These are phyloP conservation scores for Venturia nashicola DNA, from an alignment of 2,329 filamentous ascomycete species.

Conservation along the genomic window DNA sequence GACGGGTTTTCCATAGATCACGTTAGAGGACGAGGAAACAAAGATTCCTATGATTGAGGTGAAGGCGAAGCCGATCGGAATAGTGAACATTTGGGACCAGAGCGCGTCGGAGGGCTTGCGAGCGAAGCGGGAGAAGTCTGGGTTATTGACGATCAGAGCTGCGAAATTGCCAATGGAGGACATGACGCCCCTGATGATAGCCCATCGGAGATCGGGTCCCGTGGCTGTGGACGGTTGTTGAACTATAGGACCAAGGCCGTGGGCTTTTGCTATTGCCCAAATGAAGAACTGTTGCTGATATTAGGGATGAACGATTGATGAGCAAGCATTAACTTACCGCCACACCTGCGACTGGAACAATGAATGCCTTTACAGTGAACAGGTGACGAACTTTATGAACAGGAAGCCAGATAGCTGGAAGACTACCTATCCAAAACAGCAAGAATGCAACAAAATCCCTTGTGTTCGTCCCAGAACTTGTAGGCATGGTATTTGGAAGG, in stretches of 20 bases:
- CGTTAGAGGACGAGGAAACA: slow-evolving; percentile 33
- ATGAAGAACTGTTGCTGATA: slow-evolving; percentile 49
- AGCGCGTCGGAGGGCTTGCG: slow-evolving; percentile 62
- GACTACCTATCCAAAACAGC: slow-evolving; percentile 69
- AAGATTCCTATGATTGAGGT: slow-evolving; percentile 66
- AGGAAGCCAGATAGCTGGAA: slow-evolving; percentile 81
- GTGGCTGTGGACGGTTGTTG: slow-evolving; percentile 49
- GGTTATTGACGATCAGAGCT: slow-evolving; percentile 67
- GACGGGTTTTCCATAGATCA: slow-evolving; percentile 30
- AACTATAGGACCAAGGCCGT: slow-evolving; percentile 74
- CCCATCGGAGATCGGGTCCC: slow-evolving; percentile 66
- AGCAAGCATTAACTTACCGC: slow-evolving; percentile 25
- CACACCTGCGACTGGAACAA: slow-evolving; percentile 73
- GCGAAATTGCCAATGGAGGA: slow-evolving; percentile 82
- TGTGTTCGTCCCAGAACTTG: slow-evolving; percentile 31
- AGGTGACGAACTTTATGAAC: slow-evolving; percentile 81
- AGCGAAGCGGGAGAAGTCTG: slow-evolving; percentile 78
- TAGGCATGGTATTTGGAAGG: slow-evolving; percentile 55
- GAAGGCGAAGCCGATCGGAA: slow-evolving; percentile 39
- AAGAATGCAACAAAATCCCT: slow-evolving; percentile 71
- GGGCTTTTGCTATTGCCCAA: slow-evolving; percentile 72
- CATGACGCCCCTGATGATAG: slow-evolving; percentile 78
- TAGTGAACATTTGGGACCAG: slow-evolving; percentile 59
- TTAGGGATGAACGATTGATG: background rate
- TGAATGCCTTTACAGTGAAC: slow-evolving; percentile 79